phyloP scores from a whole-genome alignment of 345 rosid species.

The Acer saccharum region DNA sequence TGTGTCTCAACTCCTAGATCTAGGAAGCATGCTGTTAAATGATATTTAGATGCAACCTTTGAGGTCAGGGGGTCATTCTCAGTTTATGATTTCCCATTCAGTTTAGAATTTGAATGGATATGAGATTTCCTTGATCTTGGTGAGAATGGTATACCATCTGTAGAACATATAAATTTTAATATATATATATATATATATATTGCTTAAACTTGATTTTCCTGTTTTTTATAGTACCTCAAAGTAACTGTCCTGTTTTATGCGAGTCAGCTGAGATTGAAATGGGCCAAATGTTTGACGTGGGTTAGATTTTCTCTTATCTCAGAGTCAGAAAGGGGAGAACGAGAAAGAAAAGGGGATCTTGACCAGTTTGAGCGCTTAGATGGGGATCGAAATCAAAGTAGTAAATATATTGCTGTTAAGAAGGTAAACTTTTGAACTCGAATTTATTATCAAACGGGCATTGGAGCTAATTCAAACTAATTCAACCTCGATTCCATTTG shows the following conservation, averaged over 20 bases:
- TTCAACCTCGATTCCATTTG: background rate
- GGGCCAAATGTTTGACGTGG: conserved; percentile 15
- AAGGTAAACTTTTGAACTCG: conserved; percentile 45
- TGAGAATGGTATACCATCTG: conserved; percentile 5
- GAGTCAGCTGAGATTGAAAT: conserved; percentile 11
- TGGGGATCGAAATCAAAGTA: conserved; percentile 95
- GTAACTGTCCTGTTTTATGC: conserved; percentile 10
- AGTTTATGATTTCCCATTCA: background rate
- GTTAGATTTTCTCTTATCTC: conserved; percentile 32
- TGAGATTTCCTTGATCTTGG: conserved; percentile 11
- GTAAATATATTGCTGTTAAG: conserved; percentile 81
- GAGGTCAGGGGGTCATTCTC: background rate
- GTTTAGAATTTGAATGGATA: conserved; percentile 3
- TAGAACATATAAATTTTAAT: conserved; percentile 2
- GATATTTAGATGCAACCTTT: conserved; percentile 18
- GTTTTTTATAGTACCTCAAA: background rate
- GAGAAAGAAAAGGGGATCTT: conserved; percentile 98
- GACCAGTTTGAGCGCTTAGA: conserved; percentile 91
- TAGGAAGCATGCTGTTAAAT: conserved; percentile 16
- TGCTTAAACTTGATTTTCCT: conserved; percentile 2
- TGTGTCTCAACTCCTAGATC: conserved; percentile 27
- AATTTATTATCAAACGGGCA: background rate
- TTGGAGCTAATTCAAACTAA: conserved; percentile 3
- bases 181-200: background rate
- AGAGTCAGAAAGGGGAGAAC: conserved; percentile 89